phyloP scores from a whole-genome alignment of 805 yeast genomes.

The Lipomyces japonicus region DNA sequence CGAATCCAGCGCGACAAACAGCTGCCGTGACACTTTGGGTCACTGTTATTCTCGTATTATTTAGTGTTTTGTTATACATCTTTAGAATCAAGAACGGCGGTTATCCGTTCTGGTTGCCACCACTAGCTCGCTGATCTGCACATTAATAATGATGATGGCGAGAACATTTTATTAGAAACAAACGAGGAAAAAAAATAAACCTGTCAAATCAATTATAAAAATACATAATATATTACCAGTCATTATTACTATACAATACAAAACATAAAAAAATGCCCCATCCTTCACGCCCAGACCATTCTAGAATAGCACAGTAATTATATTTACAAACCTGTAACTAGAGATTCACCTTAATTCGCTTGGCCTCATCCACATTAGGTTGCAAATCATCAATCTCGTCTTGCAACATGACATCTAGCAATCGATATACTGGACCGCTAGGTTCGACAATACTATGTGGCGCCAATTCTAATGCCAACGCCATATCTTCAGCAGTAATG shows the following conservation, averaged over 20 bases:
- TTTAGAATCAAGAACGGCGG: constrained; percentile 69
- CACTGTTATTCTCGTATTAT: constrained; percentile 50
- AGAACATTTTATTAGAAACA: no score
- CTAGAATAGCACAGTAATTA: no score
- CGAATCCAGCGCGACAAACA: constrained; percentile 47
- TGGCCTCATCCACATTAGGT: not conserved
- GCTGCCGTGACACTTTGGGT: constrained; percentile 47
- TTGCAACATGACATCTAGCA: constrained; percentile 35
- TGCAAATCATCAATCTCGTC: constrained; percentile 36
- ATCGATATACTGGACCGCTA: constrained; percentile 37
- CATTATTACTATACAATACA: no score
- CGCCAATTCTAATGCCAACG: constrained; percentile 35
- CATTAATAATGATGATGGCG: no score
- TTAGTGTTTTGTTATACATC: constrained; percentile 59
- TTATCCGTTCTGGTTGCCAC: constrained; percentile 65
- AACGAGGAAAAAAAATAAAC: no score
- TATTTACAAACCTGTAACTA: no score
- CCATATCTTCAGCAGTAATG: constrained; percentile 38
- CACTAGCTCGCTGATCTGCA: no score
- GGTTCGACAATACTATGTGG: constrained; percentile 39
- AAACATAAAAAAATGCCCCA: no score
- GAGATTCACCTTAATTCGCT: no score
- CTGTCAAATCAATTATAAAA: no score
- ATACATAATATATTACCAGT: no score
- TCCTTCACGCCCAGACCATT: no score